Conservation (phyloP, 495 filamentous ascomycete species). For the Podospora pseudocomata region DNA sequence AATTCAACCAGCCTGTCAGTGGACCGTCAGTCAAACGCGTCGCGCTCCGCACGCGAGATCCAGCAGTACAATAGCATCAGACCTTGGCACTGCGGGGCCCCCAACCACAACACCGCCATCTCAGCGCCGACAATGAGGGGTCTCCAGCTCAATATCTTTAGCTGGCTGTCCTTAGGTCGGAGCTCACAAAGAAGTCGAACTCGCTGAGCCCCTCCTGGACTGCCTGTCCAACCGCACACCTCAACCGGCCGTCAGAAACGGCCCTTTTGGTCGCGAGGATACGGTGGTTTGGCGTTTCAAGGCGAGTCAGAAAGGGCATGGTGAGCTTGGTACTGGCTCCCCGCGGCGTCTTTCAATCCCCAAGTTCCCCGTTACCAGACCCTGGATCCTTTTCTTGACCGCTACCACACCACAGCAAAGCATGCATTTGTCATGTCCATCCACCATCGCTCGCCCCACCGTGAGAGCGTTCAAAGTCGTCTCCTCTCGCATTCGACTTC, state of each 20-base stretch:
- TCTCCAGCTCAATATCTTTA: too few relatives aligned
- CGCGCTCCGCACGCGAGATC: not conserved
- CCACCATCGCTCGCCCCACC: too few relatives aligned
- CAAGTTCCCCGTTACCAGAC: too few relatives aligned
- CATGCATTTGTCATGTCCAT: not conserved
- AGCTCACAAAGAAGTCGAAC: too few relatives aligned
- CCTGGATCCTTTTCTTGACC: not conserved
- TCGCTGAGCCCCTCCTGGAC: too few relatives aligned
- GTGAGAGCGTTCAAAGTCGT: not conserved
- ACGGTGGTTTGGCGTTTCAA: not conserved
- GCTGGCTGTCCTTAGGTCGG: too few relatives aligned
- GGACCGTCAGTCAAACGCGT: too few relatives aligned
- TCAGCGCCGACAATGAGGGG: not conserved
- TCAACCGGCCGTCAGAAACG: not conserved
- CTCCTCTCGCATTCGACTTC: not conserved
- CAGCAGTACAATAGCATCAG: not conserved
- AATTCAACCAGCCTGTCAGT: not conserved
- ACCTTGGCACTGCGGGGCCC: not conserved
- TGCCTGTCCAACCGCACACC: too few relatives aligned
- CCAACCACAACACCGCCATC: not conserved
- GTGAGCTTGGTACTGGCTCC: not conserved
- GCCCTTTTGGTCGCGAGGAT: not conserved
- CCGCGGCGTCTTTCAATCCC: not conserved
- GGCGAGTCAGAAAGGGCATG: too few relatives aligned
- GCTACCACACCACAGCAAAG: not conserved